phyloP scores from a whole-genome alignment of 2,329 filamentous ascomycete genomes.

The Leptographium procerum region DNA sequence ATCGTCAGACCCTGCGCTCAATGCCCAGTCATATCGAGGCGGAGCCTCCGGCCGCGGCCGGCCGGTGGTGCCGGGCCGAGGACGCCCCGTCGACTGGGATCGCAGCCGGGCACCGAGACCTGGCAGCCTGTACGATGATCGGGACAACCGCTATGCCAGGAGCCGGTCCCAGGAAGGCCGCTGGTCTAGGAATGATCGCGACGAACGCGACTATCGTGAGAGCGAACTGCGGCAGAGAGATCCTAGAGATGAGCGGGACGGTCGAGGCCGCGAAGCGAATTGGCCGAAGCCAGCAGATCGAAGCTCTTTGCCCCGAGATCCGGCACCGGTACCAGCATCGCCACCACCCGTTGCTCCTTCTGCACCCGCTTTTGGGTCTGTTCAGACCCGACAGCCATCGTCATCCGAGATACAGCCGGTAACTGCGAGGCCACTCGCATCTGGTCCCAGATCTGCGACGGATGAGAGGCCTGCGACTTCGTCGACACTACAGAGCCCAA shows the following conservation, averaged over 20 bases:
- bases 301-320: constrained; percentile 35
- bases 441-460: constrained; percentile 38
- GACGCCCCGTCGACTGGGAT: constrained; percentile 40
- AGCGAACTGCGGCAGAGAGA: constrained; percentile 23
- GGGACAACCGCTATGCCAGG: constrained; percentile 48
- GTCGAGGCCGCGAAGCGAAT: constrained; percentile 33
- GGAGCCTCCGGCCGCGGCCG: constrained; percentile 46
- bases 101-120: constrained; percentile 36
- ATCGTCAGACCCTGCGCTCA: constrained; percentile 55
- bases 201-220: constrained; percentile 34
- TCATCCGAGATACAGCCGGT: constrained; percentile 19
- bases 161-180: constrained; percentile 56
- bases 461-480: constrained; percentile 35
- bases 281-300: constrained; percentile 39
- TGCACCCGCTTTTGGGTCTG: constrained; percentile 45
- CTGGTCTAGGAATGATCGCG: constrained; percentile 37
- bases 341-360: constrained; percentile 47
- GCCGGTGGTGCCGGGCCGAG: constrained; percentile 4
- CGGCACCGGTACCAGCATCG: constrained; percentile 33
- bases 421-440: constrained; percentile 39
- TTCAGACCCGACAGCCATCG: constrained; percentile 34
- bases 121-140: constrained; percentile 42
- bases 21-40: constrained; percentile 40
- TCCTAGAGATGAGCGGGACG: constrained; percentile 25
- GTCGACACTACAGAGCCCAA: constrained; percentile 19